Base-by-base conservation (phyloP, 768 basidiomycete genomes). In the Amanita jacksonii region DNA sequence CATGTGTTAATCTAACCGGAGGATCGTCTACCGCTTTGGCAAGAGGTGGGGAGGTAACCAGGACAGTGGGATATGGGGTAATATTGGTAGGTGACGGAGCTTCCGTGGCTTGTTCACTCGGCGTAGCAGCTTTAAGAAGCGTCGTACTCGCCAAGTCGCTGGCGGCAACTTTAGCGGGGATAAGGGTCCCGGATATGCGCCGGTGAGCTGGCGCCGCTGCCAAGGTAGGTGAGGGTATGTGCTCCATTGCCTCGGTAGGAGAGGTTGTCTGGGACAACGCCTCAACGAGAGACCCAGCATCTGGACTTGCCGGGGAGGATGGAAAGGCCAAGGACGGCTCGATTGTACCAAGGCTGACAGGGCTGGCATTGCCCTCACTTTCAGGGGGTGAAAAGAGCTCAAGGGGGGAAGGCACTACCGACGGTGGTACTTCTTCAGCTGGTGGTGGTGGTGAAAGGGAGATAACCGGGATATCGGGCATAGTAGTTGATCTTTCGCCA, bases 1-100 rank as follows among this genome's bases (percentile, higher is more conserved):
- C 54, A 28, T 57, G 55, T 9, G 55, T 52, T 12, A 54, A 43
- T 31, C n/a, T 49, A 15, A 53, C 53, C 2, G 36, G 38, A 16
- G 55, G 52, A 20, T 55, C 53, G n/a, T 51, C 31, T 0, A 52
- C 47, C 1, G 38, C 34, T 8, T 49, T 43, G 35, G 24, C 30
- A n/a, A 38, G 30, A 2, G 45, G 47, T 5, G 51, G 47, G 15
- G 51, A 50, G 2, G 44, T 39, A 6, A 45, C 18, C 9, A 46
- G 41, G 28, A 43, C 43, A 8, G 20, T 20, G 5, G 40, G 13
- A n/a, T 4, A 13, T 15, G 23, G 6, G 12, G 4, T 8, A 3
- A 2, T 25, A 1, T 48, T 28, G 50, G 46, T 10, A 10, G 24
- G n/a, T 22, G n/a, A 33, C 27, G 27, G 7, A 6, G 27, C 27